Conservation (phyloP, 176 grass and related monocot species). For the Avena insularis region DNA sequence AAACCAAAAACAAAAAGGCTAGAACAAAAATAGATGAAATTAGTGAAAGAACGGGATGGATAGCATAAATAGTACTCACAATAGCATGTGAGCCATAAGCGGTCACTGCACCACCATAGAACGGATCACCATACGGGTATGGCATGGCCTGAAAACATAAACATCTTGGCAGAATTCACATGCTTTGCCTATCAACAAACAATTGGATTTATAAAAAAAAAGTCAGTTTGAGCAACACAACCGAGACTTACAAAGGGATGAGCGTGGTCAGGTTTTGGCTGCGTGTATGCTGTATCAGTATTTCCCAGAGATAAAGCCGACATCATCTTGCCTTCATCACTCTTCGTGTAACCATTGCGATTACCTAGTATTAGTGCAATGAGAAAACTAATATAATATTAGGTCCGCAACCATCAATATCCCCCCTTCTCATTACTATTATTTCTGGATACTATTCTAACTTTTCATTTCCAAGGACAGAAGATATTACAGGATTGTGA, state of each 20-base stretch:
- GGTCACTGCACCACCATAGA: constrained; percentile 61
- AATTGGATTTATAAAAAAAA: constrained; percentile 20
- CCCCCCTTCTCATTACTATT: neutral
- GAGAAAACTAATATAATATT: constrained; percentile 38
- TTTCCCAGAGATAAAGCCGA: constrained; percentile 72
- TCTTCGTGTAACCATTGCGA: constrained; percentile 51
- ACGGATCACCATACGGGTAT: constrained; percentile 80
- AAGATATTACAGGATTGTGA: constrained; percentile 23
- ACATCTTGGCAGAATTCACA: constrained; percentile 38
- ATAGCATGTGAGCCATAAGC: constrained; percentile 67
- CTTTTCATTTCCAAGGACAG: constrained; percentile 10
- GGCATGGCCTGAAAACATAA: constrained; percentile 70
- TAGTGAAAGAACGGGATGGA: constrained; percentile 31
- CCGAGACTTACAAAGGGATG: constrained; percentile 71
- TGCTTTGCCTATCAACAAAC: constrained; percentile 26
- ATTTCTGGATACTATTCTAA: neutral
- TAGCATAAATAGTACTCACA: constrained; percentile 57
- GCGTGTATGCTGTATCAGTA: constrained; percentile 56
- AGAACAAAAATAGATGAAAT: constrained; percentile 3
- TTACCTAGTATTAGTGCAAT: constrained; percentile 52
- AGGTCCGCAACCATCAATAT: constrained; percentile 16
- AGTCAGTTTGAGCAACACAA: neutral
- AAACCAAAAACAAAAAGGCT: neutral
- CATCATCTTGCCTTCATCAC: constrained; percentile 70
- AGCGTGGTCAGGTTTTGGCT: constrained; percentile 60